phyloP scores from a whole-genome alignment of 169 alveolate species.

The Toxoplasma gondii region DNA sequence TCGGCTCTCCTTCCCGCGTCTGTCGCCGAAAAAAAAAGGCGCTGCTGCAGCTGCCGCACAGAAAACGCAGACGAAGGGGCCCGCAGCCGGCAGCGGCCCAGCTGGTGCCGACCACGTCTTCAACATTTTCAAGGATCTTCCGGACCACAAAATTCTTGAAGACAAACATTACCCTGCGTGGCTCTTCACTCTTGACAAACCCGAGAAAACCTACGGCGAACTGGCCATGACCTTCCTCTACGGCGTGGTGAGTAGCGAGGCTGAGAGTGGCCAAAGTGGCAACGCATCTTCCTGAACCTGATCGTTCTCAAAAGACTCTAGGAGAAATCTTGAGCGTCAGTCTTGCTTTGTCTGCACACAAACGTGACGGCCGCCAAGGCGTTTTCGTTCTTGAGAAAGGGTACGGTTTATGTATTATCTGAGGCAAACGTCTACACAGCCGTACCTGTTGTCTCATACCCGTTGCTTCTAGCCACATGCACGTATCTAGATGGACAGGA shows the following conservation, averaged over 20 bases:
- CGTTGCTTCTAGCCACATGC: too few species aligned
- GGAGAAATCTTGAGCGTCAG: too few species aligned
- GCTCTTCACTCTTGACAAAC: conserved; percentile 29
- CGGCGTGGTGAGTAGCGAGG: conserved; percentile 39
- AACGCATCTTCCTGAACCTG: too few species aligned
- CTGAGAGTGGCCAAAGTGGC: not conserved
- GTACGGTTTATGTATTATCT: too few species aligned
- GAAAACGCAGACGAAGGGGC: not conserved
- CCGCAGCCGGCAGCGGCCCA: not conserved
- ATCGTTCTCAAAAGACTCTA: too few species aligned
- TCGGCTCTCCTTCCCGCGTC: not conserved
- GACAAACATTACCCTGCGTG: conserved; percentile 50
- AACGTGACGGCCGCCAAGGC: too few species aligned
- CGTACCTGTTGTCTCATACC: too few species aligned
- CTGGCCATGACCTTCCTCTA: conserved; percentile 46
- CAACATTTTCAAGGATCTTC: conserved; percentile 46
- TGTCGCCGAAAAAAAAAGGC: not conserved
- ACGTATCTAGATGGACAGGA: too few species aligned
- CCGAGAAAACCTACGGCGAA: conserved; percentile 54
- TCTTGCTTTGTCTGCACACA: too few species aligned
- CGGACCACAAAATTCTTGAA: conserved; percentile 43
- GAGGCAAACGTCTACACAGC: too few species aligned
- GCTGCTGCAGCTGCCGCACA: not conserved
- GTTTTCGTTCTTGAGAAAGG: too few species aligned
- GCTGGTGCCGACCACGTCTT: conserved; percentile 42